These are phyloP conservation scores for Teratosphaeriaceae sp. DNA, from an alignment of 2,329 filamentous ascomycete species.

Conservation along the genomic window DNA sequence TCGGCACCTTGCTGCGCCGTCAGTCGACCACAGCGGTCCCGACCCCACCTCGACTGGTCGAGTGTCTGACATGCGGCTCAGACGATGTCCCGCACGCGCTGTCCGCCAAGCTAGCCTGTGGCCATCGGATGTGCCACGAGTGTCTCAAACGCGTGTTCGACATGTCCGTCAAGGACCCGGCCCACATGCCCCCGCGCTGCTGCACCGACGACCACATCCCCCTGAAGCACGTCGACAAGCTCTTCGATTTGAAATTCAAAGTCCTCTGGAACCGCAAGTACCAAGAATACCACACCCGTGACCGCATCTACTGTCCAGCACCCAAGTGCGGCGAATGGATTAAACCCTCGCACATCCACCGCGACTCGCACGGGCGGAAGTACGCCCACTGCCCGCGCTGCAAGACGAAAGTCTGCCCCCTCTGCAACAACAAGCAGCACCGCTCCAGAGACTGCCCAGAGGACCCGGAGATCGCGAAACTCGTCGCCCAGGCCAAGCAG, in stretches of 20 bases:
- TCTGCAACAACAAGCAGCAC: conserved; percentile 72
- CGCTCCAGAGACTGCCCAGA: conserved; percentile 60
- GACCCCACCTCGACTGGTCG: conserved; percentile 32
- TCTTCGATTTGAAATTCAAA: conserved; percentile 72
- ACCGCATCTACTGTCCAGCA: conserved; percentile 70
- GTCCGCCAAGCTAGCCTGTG: conserved; percentile 66
- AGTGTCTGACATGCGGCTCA: conserved; percentile 65
- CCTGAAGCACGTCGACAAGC: conserved; percentile 64
- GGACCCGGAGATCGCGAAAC: conserved; percentile 57
- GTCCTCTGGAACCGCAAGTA: conserved; percentile 74
- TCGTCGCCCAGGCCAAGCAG: conserved; percentile 59
- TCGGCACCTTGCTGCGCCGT: conserved; percentile 21
- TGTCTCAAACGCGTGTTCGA: conserved; percentile 71
- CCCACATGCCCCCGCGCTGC: conserved; percentile 79
- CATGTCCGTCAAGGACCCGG: conserved; percentile 67
- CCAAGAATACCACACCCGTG: conserved; percentile 65
- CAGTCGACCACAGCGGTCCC: conserved; percentile 12
- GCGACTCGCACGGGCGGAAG: conserved; percentile 48
- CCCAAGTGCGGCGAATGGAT: conserved; percentile 74
- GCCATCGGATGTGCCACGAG: conserved; percentile 71
- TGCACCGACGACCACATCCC: conserved; percentile 69
- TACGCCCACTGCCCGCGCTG: conserved; percentile 66
- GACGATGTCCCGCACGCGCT: conserved; percentile 59
- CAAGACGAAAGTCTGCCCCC: conserved; percentile 64
- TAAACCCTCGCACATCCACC: conserved; percentile 60